Conservation (phyloP, 371 early-diverging fungal species). For the Rhizopus stolonifer region DNA sequence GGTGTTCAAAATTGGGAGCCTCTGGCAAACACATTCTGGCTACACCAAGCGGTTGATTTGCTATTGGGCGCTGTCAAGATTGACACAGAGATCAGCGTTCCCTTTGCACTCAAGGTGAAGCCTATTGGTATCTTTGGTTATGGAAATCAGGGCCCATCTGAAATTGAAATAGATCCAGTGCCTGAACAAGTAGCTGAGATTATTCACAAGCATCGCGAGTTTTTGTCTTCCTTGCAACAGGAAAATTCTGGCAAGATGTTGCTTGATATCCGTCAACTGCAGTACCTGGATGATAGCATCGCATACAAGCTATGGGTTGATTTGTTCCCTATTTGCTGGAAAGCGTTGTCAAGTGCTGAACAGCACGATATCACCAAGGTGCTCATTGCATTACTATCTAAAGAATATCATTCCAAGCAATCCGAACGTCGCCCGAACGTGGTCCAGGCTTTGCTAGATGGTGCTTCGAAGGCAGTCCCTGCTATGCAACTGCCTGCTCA, state of each 20-base stretch:
- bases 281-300: slow-evolving; percentile 69
- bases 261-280: slow-evolving; percentile 63
- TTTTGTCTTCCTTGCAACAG: slow-evolving; percentile 58
- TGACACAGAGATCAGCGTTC: slow-evolving; percentile 33
- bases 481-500: slow-evolving; percentile 87
- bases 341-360: slow-evolving; percentile 65
- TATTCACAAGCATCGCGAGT: slow-evolving; percentile 53
- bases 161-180: slow-evolving; percentile 12
- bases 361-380: slow-evolving; percentile 84
- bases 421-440: slow-evolving; percentile 88
- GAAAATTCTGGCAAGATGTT: slow-evolving; percentile 54
- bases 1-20: slow-evolving; percentile 96
- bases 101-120: slow-evolving; percentile 53
- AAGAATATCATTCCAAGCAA: slow-evolving; percentile 89
- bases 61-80: slow-evolving; percentile 70
- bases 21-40: slow-evolving; percentile 84
- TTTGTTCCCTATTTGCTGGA: slow-evolving; percentile 87
- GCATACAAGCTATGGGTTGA: slow-evolving; percentile 81
- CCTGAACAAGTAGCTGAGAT: slow-evolving; percentile 33
- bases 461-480: slow-evolving; percentile 71
- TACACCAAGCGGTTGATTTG: slow-evolving; percentile 88
- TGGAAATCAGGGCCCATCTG: slow-evolving; percentile 1
- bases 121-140: slow-evolving; percentile 44
- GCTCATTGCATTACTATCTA: slow-evolving; percentile 80
- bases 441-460: slow-evolving; percentile 86